Conservation (phyloP, 352 stramenopile species). For the Phytopythium chamaehyphon region DNA sequence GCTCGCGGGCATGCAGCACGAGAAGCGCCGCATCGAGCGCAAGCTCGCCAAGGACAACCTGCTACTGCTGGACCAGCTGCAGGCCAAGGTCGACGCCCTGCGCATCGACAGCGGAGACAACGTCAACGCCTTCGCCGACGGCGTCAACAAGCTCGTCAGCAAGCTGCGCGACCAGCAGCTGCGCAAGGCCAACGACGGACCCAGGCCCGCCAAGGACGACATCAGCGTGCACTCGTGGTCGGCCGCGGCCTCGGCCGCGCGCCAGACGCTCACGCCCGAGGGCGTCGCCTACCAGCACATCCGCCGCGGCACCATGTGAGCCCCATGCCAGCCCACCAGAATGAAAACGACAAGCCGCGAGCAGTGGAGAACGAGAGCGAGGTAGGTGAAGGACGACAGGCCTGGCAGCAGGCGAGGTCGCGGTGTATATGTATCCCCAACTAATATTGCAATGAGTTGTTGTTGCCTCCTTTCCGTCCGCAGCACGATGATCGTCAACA, state of each 20-base stretch:
- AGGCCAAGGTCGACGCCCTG: conserved; percentile 58
- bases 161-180: conserved; percentile 56
- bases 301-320: conserved; percentile 73
- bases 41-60: conserved; percentile 75
- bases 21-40: conserved; percentile 71
- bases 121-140: conserved; percentile 53
- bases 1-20: conserved; percentile 53
- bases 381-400: neutral
- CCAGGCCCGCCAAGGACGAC: conserved; percentile 61
- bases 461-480: neutral
- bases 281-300: conserved; percentile 66
- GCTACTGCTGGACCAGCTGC: conserved; percentile 60
- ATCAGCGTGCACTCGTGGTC: conserved; percentile 45
- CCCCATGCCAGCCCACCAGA: conserved; percentile 4
- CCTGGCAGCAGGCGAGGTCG: neutral
- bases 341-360: conserved; percentile 3
- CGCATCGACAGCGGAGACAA: conserved; percentile 54
- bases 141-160: conserved; percentile 36
- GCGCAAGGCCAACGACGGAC: conserved; percentile 39
- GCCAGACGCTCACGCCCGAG: conserved; percentile 39
- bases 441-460: neutral
- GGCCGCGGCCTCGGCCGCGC: conserved; percentile 8
- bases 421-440: neutral
- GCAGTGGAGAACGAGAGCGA: neutral
- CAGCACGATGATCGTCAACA: no score